These are phyloP conservation scores for Paracorniculantispora psalliotae DNA, from an alignment of 2,329 filamentous ascomycete species.

Conservation along the genomic window DNA sequence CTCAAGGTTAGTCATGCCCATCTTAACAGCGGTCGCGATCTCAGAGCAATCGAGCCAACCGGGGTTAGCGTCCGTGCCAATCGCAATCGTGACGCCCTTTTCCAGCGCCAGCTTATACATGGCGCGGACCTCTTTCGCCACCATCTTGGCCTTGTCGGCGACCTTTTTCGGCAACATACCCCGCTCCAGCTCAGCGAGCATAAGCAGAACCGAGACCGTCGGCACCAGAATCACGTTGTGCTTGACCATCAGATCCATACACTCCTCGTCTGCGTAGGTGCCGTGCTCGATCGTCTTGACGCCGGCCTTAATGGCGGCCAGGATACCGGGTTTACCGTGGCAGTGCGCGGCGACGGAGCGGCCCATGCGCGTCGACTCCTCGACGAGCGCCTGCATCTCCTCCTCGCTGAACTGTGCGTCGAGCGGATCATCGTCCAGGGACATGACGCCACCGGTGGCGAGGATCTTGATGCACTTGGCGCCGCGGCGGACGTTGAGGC, in stretches of 20 bases:
- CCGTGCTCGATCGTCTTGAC: conserved; percentile 36
- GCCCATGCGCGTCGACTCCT: conserved; percentile 31
- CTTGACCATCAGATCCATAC: conserved; percentile 33
- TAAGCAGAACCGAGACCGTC: conserved; percentile 32
- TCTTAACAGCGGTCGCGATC: conserved; percentile 41
- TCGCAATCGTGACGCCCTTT: conserved; percentile 33
- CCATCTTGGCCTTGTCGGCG: conserved; percentile 32
- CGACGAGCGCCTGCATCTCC: conserved; percentile 33
- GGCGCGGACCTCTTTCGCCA: conserved; percentile 24
- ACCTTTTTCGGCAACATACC: conserved; percentile 29
- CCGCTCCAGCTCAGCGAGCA: conserved; percentile 27
- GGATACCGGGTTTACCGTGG: conserved; percentile 36
- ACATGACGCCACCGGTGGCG: conserved; percentile 35
- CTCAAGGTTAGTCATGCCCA: conserved; percentile 44
- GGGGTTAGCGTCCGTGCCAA: conserved; percentile 35
- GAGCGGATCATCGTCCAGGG: conserved; percentile 33
- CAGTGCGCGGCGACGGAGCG: conserved; percentile 35
- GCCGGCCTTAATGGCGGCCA: conserved; percentile 32
- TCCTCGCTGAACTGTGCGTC: conserved; percentile 35
- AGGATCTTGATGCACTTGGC: conserved; percentile 38
- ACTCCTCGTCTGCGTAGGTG: conserved; percentile 37
- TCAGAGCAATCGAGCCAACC: conserved; percentile 38
- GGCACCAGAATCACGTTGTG: conserved; percentile 33
- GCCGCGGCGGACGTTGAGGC: conserved; percentile 32
- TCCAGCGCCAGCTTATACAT: conserved; percentile 35